Conservation (phyloP, 2,329 filamentous ascomycete species). For the Trichoderma asperellum region DNA sequence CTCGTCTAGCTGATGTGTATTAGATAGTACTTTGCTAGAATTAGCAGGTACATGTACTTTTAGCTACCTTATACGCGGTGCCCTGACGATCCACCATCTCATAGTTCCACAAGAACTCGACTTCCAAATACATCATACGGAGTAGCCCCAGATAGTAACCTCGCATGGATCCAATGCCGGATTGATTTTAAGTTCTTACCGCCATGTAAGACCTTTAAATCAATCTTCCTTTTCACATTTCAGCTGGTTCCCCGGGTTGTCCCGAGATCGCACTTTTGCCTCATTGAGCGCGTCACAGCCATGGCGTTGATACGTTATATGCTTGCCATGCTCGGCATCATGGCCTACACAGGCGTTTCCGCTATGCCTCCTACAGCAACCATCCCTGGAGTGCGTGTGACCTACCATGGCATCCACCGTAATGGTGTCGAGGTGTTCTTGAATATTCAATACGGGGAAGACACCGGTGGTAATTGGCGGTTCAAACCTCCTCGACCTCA, state of each 20-base stretch:
- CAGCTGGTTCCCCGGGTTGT: neutral
- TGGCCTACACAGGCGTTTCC: neutral
- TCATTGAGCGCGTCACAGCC: neutral
- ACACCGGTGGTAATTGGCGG: constrained; percentile 50
- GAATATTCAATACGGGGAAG: constrained; percentile 52
- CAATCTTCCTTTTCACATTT: neutral
- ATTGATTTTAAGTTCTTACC: neutral
- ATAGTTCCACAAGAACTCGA: neutral
- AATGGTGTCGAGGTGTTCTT: constrained; percentile 53
- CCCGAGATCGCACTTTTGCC: neutral
- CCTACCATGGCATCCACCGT: constrained; percentile 48
- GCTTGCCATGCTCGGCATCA: neutral
- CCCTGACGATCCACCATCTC: neutral
- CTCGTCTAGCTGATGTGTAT: neutral
- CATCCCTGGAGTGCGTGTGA: constrained; percentile 39
- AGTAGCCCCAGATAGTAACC: neutral
- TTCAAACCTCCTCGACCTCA: constrained; percentile 51
- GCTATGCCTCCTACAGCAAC: constrained; percentile 19
- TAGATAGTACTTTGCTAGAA: neutral
- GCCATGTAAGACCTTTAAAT: neutral
- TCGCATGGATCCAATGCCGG: neutral
- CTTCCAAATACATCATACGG: neutral
- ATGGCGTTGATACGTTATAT: neutral
- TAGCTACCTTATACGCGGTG: neutral
- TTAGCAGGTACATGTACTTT: neutral